Conservation (phyloP, 306 rosid genomes). For the Quercus agrifolia region DNA sequence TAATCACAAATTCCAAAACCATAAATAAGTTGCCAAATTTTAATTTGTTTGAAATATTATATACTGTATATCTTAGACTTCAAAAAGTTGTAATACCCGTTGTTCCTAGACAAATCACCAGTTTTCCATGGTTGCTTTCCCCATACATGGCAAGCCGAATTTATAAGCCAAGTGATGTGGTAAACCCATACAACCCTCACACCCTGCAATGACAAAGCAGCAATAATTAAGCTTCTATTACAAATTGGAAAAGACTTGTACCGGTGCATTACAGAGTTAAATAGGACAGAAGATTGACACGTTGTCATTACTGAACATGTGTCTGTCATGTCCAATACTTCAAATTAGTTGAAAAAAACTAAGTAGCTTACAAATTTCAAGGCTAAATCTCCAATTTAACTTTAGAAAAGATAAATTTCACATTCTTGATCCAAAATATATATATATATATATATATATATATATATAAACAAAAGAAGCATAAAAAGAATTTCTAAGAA, state of each 20-base stretch:
- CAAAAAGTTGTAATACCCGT: slow-evolving; percentile 43
- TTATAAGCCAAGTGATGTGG: slow-evolving; percentile 90
- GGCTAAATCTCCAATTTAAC: too few species aligned
- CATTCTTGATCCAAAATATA: too few species aligned
- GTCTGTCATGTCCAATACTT: too few species aligned
- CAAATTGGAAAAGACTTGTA: too few species aligned
- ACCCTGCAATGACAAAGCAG: slow-evolving; percentile 44
- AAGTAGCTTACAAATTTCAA: too few species aligned
- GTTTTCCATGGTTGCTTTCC: slow-evolving; percentile 76
- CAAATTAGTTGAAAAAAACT: too few species aligned
- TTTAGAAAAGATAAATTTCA: too few species aligned
- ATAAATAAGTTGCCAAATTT: background rate
- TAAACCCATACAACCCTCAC: slow-evolving; percentile 84
- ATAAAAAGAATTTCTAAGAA: background rate
- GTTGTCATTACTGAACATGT: too few species aligned
- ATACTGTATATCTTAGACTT: background rate
- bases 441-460: too few species aligned
- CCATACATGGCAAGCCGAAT: slow-evolving; percentile 96
- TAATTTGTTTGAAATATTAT: background rate
- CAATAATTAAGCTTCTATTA: background rate
- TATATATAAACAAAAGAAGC: too few species aligned
- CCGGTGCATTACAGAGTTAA: too few species aligned
- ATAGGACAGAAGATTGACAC: too few species aligned
- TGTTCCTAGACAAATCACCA: slow-evolving; percentile 74
- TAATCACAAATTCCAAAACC: background rate